These are phyloP conservation scores for Teratosphaeria nubilosa DNA, from an alignment of 2,329 filamentous ascomycete species.

Conservation along the genomic window DNA sequence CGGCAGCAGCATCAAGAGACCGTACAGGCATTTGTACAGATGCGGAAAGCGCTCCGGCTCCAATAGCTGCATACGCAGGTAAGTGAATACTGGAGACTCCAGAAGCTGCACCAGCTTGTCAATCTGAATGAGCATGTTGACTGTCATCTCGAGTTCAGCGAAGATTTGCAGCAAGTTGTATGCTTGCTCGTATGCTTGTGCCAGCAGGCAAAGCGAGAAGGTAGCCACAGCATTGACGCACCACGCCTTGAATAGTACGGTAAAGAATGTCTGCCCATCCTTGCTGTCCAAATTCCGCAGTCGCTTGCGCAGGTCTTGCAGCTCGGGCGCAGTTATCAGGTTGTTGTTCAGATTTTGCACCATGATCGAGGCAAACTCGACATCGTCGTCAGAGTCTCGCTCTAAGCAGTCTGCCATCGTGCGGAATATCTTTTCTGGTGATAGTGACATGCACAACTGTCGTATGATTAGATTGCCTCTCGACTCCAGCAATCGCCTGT, in stretches of 20 bases:
- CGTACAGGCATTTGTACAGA: conserved; percentile 84
- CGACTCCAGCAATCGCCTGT: conserved; percentile 80
- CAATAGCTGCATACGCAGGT: conserved; percentile 84
- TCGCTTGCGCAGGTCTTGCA: conserved; percentile 81
- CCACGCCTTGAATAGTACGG: conserved; percentile 90
- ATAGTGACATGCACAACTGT: conserved; percentile 84
- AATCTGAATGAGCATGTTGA: conserved; percentile 97
- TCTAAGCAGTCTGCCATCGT: conserved; percentile 94
- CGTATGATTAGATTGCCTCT: conserved; percentile 93
- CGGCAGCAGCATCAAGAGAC: conserved; percentile 92
- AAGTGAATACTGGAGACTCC: conserved; percentile 96
- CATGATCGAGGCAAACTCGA: conserved; percentile 99
- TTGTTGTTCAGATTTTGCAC: conserved; percentile 99
- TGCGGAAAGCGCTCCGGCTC: conserved; percentile 93
- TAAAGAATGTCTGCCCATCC: conserved; percentile 92
- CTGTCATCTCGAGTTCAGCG: conserved; percentile 97
- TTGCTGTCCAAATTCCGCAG: conserved; percentile 83
- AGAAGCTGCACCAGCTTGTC: conserved; percentile 95
- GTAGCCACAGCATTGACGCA: conserved; percentile 97
- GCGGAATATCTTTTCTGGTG: conserved; percentile 88
- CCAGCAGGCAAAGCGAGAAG: conserved; percentile 88
- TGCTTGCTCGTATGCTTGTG: conserved; percentile 95
- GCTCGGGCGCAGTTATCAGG: conserved; percentile 89
- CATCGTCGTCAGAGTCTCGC: conserved; percentile 73
- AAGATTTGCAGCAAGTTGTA: conserved; percentile 95